A percentile compares a stretch with the other conserved stretches of the same genome.
Conservation (phyloP, 345 rosid genomes). For the Orychophragmus violaceus region DNA sequence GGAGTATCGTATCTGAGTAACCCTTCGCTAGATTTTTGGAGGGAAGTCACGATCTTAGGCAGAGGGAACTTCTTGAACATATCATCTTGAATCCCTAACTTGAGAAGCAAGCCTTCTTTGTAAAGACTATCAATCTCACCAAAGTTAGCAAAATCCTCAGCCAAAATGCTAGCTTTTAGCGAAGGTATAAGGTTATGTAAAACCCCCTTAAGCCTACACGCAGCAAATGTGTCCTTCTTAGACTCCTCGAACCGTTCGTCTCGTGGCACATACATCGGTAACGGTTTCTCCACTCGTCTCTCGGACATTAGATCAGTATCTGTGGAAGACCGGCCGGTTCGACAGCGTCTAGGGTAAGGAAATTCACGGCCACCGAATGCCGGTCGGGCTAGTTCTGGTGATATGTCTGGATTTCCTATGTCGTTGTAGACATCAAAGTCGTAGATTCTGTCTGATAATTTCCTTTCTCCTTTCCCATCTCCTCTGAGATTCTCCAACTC, state of each 20-base stretch:
- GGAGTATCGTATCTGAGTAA: slow-evolving; percentile 86
- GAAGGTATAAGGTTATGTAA: slow-evolving; percentile 80
- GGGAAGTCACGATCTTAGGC: slow-evolving; percentile 51
- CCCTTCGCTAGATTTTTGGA: slow-evolving; percentile 70
- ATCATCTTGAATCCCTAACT: slow-evolving; percentile 71
- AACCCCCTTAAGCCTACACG: slow-evolving; percentile 71
- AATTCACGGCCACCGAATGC: slow-evolving; percentile 57
- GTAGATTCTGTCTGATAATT: slow-evolving; percentile 73
- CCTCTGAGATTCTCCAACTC: slow-evolving; percentile 73
- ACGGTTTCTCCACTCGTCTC: slow-evolving; percentile 88
- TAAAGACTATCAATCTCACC: slow-evolving; percentile 81
- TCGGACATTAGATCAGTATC: slow-evolving; percentile 67
- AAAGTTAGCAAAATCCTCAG: slow-evolving; percentile 56
- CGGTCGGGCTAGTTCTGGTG: slow-evolving; percentile 55
- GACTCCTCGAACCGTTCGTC: slow-evolving; percentile 95
- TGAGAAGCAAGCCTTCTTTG: slow-evolving; percentile 85
- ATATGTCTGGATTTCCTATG: slow-evolving; percentile 86
- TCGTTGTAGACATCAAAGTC: slow-evolving; percentile 87
- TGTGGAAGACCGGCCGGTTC: slow-evolving; percentile 64
- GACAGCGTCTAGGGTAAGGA: slow-evolving; percentile 91
- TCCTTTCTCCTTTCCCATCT: slow-evolving; percentile 60
- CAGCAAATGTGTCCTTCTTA: slow-evolving; percentile 54
- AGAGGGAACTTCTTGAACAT: slow-evolving; percentile 62
- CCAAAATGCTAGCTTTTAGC: slow-evolving; percentile 73
- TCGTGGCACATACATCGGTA: slow-evolving; percentile 84